A percentile compares a stretch with the other conserved stretches of the same genome.
phyloP scores from a whole-genome alignment of 2,329 filamentous ascomycete species.

The Periconia macrospinosa region DNA sequence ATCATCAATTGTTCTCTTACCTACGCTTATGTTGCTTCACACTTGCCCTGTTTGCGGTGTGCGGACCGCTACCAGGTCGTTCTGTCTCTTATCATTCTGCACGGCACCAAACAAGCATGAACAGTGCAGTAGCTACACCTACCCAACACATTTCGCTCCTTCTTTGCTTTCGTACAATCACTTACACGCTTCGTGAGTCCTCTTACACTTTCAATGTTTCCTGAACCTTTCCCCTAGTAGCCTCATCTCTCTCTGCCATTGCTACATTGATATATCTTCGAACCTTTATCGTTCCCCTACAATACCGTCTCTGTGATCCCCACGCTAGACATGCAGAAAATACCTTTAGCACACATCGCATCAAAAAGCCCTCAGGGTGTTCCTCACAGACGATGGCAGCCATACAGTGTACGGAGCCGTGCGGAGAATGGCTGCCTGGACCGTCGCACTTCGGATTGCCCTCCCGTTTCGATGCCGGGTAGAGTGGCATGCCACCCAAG shows the following conservation, averaged over 20 bases:
- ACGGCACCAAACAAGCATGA: not conserved
- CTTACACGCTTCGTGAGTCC: not conserved
- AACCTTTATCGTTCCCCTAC: not conserved
- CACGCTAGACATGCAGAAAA: conserved; percentile 10
- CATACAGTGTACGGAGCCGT: conserved; percentile 5
- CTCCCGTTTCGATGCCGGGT: conserved; percentile 2
- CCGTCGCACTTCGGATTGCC: conserved; percentile 7
- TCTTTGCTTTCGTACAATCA: not conserved
- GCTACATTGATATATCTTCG: not conserved
- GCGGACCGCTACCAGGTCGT: not conserved
- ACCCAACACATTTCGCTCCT: not conserved
- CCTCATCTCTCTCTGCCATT: not conserved
- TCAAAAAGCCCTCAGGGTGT: conserved; percentile 2
- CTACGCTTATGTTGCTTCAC: too few relatives aligned
- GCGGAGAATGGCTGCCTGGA: conserved; percentile 16
- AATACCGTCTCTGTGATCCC: not conserved
- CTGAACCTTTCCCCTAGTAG: not conserved
- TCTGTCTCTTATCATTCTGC: not conserved
- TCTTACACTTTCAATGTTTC: not conserved
- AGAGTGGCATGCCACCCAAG: conserved; percentile 15
- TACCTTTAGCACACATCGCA: conserved; percentile 17
- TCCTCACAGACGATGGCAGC: conserved; percentile 8
- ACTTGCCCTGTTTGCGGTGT: not conserved
- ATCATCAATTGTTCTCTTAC: too few relatives aligned
- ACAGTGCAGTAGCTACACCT: not conserved